Conservation (phyloP, 176 grass and related monocot species). For the Puya raimondii region DNA sequence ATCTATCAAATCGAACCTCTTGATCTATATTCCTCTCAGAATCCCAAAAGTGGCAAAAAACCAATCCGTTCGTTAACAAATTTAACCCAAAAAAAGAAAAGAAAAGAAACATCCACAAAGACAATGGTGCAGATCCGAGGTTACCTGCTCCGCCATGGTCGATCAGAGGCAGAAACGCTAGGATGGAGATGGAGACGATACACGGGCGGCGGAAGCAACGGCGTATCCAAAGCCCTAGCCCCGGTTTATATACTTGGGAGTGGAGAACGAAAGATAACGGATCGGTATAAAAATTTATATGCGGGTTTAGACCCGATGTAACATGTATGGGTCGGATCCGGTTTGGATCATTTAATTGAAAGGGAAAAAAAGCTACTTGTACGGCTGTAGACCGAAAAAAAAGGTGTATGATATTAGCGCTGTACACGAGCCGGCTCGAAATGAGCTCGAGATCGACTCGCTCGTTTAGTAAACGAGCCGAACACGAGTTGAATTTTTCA, state of each 20-base stretch:
- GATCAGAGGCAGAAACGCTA: not conserved
- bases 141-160: conserved; percentile 12
- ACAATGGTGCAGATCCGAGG: not conserved
- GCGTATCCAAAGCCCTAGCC: not conserved
- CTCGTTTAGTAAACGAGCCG: no score
- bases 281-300: not conserved
- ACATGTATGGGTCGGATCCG: no score
- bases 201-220: not conserved
- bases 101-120: not conserved
- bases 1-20: no score
- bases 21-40: no score
- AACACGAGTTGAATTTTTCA: no score
- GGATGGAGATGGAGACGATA: not conserved
- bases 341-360: no score
- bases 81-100: not conserved
- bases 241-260: not conserved
- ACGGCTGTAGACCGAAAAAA: no score
- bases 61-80: not conserved
- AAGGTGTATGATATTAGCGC: no score
- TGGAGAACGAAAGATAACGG: not conserved
- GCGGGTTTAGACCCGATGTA: not conserved
- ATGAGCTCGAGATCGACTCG: no score
- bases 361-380: no score
- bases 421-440: no score
- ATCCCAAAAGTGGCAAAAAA: no score